Percentiles rank a stretch among this genome's conserved stretches.
Conservation (phyloP, 176 grass and related monocot species). For the Zea mays region Zm-B73-REFERENCE-NAM-5.0 NC_050096.1:27014001-27014500, state of each 20-base stretch:
- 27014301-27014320: background rate
- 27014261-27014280: conserved; percentile 1
- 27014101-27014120: background rate
- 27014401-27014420: too few species aligned
- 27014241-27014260: background rate
- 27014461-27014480: too few species aligned
- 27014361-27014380: too few species aligned
- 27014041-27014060: background rate
- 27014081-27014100: background rate
- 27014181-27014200: background rate
- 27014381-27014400: too few species aligned
- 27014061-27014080: background rate
- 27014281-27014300: background rate
- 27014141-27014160: background rate
- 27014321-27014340: background rate
- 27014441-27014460: too few species aligned
- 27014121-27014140: background rate
- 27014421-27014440: too few species aligned
- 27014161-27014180: background rate
- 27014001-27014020: background rate
- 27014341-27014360: too few species aligned
- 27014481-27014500: too few species aligned
- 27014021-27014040: background rate
- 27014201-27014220: background rate
- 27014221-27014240: background rate